Evolutionary conservation across 768 basidiomycete species (phyloP).

Genomic region (Lyophyllum atratum): DNA sequence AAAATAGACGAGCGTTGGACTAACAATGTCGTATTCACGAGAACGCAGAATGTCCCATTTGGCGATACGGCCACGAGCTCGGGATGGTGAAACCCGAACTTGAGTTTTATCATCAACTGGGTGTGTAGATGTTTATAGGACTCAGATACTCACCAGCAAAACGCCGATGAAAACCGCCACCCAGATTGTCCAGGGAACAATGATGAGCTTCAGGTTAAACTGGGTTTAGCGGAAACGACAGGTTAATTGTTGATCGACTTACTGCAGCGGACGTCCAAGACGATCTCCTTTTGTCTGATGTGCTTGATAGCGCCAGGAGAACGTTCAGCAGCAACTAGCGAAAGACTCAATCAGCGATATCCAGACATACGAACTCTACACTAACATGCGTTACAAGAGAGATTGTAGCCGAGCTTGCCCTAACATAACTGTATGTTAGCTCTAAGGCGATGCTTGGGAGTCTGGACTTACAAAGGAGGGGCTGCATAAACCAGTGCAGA

Average conservation of each 20-base stretch:
- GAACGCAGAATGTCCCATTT: slow-evolving; percentile 31
- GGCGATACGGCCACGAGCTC: slow-evolving; percentile 23
- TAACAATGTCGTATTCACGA: slow-evolving; percentile 22
- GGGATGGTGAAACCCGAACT: slow-evolving; percentile 27
- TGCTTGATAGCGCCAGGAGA: slow-evolving; percentile 27
- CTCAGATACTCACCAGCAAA: slow-evolving; percentile 22
- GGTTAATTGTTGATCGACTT: not conserved
- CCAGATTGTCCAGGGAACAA: slow-evolving; percentile 32
- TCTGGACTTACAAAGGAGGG: slow-evolving; percentile 30
- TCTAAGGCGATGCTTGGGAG: not conserved
- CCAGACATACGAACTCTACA: not conserved
- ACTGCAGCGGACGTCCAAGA: slow-evolving; percentile 15
- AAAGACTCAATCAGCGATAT: not conserved
- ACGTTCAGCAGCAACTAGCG: slow-evolving; percentile 30
- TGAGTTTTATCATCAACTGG: not conserved
- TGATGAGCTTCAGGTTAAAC: slow-evolving; percentile 18
- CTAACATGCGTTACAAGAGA: slow-evolving; percentile 29
- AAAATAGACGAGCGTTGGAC: not conserved
- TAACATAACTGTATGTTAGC: slow-evolving; percentile 6
- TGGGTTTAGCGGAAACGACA: not conserved
- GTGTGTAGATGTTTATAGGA: not conserved
- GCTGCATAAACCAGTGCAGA: slow-evolving; percentile 34
- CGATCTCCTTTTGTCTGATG: slow-evolving; percentile 18
- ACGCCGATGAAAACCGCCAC: slow-evolving; percentile 22
- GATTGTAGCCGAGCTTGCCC: slow-evolving; percentile 26